Evolutionary conservation across 208 protist genomes (phyloP).

Genomic region (Zelonia costaricensis): DNA sequence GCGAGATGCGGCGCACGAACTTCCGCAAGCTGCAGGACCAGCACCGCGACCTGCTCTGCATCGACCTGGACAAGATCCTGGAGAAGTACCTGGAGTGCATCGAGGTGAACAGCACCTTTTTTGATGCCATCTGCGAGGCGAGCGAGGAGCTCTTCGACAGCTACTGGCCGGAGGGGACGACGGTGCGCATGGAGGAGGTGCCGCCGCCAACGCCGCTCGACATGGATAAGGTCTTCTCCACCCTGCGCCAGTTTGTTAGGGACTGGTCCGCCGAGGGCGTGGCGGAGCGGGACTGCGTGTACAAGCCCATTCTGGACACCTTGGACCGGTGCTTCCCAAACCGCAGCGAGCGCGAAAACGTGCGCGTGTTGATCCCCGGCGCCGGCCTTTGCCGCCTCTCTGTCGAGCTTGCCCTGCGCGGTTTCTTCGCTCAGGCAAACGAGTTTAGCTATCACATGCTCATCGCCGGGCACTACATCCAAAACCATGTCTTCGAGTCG

Average conservation of each 20-base stretch:
- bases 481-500: constrained; percentile 91
- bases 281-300: constrained; percentile 90
- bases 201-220: constrained; percentile 84
- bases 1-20: constrained; percentile 76
- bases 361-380: constrained; percentile 88
- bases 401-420: constrained; percentile 92
- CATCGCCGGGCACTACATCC: constrained; percentile 95
- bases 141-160: constrained; percentile 84
- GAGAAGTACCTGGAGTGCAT: constrained; percentile 78
- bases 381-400: constrained; percentile 94
- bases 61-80: constrained; percentile 83
- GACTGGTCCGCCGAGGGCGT: constrained; percentile 95
- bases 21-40: constrained; percentile 82
- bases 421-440: constrained; percentile 95
- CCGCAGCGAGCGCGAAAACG: constrained; percentile 32
- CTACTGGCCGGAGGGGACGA: constrained; percentile 90
- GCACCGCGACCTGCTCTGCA: constrained; percentile 67
- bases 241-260: constrained; percentile 95
- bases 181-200: constrained; percentile 62
- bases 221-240: constrained; percentile 96
- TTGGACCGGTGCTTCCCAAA: constrained; percentile 80
- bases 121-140: constrained; percentile 82
- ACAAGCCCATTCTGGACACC: constrained; percentile 87
- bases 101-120: constrained; percentile 78
- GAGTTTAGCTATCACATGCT: constrained; percentile 99